Evolutionary conservation across 2,329 filamentous ascomycete species (phyloP), one percentile per base, ranked within the genome.

Genomic region (Talaromyces sp.): DNA sequence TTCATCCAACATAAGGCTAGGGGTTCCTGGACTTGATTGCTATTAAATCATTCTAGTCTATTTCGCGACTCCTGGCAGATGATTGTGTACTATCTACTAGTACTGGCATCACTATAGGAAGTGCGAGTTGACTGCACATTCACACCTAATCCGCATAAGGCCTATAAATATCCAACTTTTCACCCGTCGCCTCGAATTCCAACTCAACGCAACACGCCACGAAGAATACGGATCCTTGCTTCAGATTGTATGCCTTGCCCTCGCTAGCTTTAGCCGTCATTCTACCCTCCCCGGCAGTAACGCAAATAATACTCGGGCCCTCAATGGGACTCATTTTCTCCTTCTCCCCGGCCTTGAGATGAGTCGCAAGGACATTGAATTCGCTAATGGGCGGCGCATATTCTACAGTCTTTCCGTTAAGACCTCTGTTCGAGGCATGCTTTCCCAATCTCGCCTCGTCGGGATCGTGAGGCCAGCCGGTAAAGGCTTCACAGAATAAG

Each of bases 361-460:
- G 81, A 1, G 85, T 87, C 58, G 83, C 81, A 11, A 92, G 77
- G 78, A 93, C 85, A 69, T 88, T 85, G 72, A 93, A 93, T 76
- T 93, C 90, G 70, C 85, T 87, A 75, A 91, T 83, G 0, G 89
- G 88, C 5, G 90, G 89, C 10, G 80, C 81, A 72, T 90, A 91
- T 1, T 88, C 78, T 59, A 83, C 80, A 1, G 89, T 90, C 75
- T 85, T 88, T 0, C 88, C 88, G 49, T 83, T 81, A 67, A 79
- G 78, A 58, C 87, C 84, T 67, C 84, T 82, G 0, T 80, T 75
- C 64, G 83, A 86, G 58, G 75, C 74, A 64, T 81, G 75, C 0
- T 82, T 76, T 2, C 80, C 80, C 5, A 92, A 76, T 3, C 85
- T 77, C 1, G 86, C 83, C 63, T 90, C 85, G 2, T 85, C 77